phyloP scores from a whole-genome alignment of 257 asterid species.

The Nicotiana attenuata region DNA sequence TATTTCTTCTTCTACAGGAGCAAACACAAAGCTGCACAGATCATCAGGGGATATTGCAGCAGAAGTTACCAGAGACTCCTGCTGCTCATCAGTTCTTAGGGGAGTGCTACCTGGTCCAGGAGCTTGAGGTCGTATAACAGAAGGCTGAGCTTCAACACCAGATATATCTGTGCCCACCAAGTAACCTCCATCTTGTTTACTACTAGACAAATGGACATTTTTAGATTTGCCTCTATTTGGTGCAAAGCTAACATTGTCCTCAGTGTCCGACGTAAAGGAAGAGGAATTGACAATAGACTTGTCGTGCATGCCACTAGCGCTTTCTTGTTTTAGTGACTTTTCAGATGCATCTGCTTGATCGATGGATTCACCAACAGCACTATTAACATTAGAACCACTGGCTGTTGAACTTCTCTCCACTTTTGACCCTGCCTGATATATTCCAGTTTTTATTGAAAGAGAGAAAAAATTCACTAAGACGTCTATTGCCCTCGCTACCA shows the following conservation, averaged over 20 bases:
- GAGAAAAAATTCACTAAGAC: constrained; percentile 44
- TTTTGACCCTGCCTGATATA: constrained; percentile 44
- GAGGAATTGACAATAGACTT: constrained; percentile 31
- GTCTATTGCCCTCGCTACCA: constrained; percentile 63
- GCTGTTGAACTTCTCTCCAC: constrained; percentile 48
- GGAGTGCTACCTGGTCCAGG: constrained; percentile 33
- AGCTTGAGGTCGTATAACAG: constrained; percentile 41
- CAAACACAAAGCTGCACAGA: constrained; percentile 60
- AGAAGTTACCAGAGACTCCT: constrained; percentile 53
- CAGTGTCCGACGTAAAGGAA: constrained; percentile 48
- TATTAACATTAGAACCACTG: constrained; percentile 36
- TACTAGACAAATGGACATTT: constrained; percentile 32
- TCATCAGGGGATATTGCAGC: constrained; percentile 71
- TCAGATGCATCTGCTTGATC: constrained; percentile 33
- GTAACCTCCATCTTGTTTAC: constrained; percentile 31
- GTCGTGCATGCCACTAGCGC: constrained; percentile 26
- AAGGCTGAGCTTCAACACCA: constrained; percentile 31
- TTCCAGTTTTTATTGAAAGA: constrained; percentile 66
- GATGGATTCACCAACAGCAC: constrained; percentile 29
- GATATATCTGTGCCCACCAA: constrained; percentile 30
- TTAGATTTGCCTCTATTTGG: constrained; percentile 18
- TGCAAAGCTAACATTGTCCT: constrained; percentile 31
- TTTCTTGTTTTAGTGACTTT: constrained; percentile 34
- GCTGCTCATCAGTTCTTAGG: constrained; percentile 42
- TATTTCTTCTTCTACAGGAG: constrained; percentile 85